phyloP scores from a whole-genome alignment of 768 basidiomycete genomes.

The Sporobolomyces roseus region DNA sequence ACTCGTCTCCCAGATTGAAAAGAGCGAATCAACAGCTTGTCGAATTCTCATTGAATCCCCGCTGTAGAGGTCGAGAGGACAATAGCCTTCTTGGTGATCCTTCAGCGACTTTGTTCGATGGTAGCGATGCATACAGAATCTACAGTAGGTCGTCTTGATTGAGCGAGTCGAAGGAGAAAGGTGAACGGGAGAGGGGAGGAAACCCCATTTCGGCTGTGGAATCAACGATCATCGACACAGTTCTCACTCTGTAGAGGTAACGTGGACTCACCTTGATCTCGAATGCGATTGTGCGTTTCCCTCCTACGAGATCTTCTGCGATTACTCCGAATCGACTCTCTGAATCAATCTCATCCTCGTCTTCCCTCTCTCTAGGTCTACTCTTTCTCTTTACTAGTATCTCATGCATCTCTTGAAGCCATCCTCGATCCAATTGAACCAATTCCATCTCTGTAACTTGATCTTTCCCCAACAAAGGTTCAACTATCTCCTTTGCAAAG shows the following conservation, averaged over 20 bases:
- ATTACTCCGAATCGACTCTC: slow-evolving; percentile 60
- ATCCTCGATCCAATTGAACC: slow-evolving; percentile 50
- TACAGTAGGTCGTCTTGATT: slow-evolving; percentile 69
- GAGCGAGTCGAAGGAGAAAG: slow-evolving; percentile 59
- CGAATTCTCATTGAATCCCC: slow-evolving; percentile 59
- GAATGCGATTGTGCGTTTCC: slow-evolving; percentile 58
- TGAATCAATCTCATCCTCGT: slow-evolving; percentile 61
- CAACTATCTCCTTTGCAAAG: slow-evolving; percentile 66
- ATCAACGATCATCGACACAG: not conserved
- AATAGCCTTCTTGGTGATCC: slow-evolving; percentile 54
- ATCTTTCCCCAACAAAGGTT: slow-evolving; percentile 65
- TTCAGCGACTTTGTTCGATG: slow-evolving; percentile 48
- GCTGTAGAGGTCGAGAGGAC: slow-evolving; percentile 88
- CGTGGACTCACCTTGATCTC: slow-evolving; percentile 75
- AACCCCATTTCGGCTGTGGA: slow-evolving; percentile 96
- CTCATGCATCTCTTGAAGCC: slow-evolving; percentile 60
- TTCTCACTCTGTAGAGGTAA: not conserved
- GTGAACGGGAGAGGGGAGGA: slow-evolving; percentile 63
- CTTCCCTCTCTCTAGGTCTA: slow-evolving; percentile 60
- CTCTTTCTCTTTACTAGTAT: slow-evolving; percentile 51
- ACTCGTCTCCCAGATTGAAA: slow-evolving; percentile 65
- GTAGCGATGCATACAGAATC: slow-evolving; percentile 84
- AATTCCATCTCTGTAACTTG: slow-evolving; percentile 56
- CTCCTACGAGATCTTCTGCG: slow-evolving; percentile 72
- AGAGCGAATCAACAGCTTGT: slow-evolving; percentile 66